Evolutionary conservation across 75 land plant species (phyloP).

Genomic region (Selaginella moellendorffii): DNA sequence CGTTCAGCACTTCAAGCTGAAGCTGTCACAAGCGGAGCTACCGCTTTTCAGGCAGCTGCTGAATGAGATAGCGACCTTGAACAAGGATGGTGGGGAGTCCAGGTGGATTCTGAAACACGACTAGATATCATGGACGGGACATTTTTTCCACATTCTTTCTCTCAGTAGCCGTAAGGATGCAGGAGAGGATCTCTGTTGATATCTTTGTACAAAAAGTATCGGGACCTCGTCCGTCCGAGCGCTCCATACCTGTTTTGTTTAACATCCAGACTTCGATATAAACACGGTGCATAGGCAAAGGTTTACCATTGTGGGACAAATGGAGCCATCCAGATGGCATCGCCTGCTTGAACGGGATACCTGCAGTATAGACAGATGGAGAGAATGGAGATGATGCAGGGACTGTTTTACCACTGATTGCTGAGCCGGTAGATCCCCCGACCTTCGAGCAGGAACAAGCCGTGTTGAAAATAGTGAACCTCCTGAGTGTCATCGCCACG

Average conservation of each 20-base stretch:
- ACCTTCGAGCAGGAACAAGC: slow-evolving; percentile 83
- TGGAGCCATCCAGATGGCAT: slow-evolving; percentile 98
- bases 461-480: slow-evolving; percentile 97
- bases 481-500: slow-evolving; percentile 36
- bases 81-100: slow-evolving; percentile 39
- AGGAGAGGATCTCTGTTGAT: slow-evolving; percentile 67
- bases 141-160: too few relatives aligned
- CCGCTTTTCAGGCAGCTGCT: slow-evolving; percentile 68
- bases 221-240: slow-evolving; percentile 60
- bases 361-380: slow-evolving; percentile 24
- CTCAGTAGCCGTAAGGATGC: slow-evolving; percentile 8
- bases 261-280: background rate
- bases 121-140: background rate
- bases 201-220: slow-evolving; percentile 85
- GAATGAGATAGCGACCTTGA: slow-evolving; percentile 61
- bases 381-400: background rate
- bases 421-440: slow-evolving; percentile 88
- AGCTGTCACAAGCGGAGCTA: slow-evolving; percentile 38
- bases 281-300: background rate
- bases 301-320: slow-evolving; percentile 95
- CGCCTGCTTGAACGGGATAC: slow-evolving; percentile 97
- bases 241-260: slow-evolving; percentile 75
- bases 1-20: slow-evolving; percentile 56
- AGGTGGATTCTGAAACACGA: slow-evolving; percentile 76
- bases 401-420: slow-evolving; percentile 46